Conservation (phyloP, 768 basidiomycete species). For the Macrolepiota albuminosa region DNA sequence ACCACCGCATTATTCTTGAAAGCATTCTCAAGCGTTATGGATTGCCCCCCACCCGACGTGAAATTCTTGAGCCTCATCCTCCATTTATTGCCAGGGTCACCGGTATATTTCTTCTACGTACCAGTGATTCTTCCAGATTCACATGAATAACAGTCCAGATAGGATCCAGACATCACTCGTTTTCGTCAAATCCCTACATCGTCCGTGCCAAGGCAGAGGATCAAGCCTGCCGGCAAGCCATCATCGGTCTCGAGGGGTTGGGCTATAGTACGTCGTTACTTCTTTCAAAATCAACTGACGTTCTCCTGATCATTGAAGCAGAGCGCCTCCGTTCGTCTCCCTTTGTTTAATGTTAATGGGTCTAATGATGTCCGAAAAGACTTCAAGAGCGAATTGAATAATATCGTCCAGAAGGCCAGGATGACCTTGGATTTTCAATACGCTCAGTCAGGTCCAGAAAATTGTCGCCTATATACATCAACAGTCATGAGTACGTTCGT, state of each 20-base stretch:
- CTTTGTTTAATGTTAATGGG: not conserved
- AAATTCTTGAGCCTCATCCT: not conserved
- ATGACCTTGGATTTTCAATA: not conserved
- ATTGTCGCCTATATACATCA: not conserved
- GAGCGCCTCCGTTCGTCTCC: not conserved
- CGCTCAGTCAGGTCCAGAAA: not conserved
- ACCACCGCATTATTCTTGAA: slow-evolving; percentile 2
- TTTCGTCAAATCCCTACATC: not conserved
- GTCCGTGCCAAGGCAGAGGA: slow-evolving; percentile 1
- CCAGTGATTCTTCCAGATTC: not conserved
- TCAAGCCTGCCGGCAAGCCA: not conserved
- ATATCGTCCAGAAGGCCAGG: not conserved
- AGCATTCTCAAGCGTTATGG: not conserved
- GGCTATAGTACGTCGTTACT: not conserved
- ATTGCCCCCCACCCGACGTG: not conserved
- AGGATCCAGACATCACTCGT: not conserved
- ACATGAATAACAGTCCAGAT: not conserved
- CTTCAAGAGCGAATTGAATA: not conserved
- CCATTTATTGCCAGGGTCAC: not conserved
- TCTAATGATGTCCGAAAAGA: not conserved
- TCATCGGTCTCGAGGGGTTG: not conserved
- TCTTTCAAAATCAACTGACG: not conserved
- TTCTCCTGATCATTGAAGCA: not conserved
- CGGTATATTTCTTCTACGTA: not conserved
- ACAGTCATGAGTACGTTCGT: not conserved